A percentile compares a stretch with the other conserved stretches of the same genome.
phyloP scores from a whole-genome alignment of 2,329 filamentous ascomycete genomes.

The Cordyceps farinosa region DNA sequence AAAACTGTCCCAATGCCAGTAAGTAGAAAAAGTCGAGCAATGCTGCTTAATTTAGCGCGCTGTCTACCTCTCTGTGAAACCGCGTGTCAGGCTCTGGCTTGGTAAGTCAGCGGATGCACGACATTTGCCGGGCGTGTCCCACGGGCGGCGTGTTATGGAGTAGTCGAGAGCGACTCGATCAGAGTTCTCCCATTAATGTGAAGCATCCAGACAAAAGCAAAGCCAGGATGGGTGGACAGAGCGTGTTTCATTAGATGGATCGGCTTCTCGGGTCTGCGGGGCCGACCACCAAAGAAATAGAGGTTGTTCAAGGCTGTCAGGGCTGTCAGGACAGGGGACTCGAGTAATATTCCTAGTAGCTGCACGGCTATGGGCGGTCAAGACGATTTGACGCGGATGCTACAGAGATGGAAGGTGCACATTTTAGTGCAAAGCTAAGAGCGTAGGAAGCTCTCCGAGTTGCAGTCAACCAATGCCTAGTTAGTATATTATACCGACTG shows the following conservation, averaged over 20 bases:
- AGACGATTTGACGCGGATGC: neutral
- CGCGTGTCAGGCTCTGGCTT: neutral
- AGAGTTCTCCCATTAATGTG: neutral
- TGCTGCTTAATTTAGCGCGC: conserved; percentile 7
- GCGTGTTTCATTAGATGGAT: conserved; percentile 1
- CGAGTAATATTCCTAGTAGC: neutral
- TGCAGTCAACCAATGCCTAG: neutral
- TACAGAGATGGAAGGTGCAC: neutral
- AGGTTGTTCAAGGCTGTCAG: neutral
- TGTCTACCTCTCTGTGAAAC: neutral
- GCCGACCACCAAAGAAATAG: neutral
- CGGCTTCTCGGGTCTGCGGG: conserved; percentile 2
- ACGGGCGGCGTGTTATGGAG: neutral
- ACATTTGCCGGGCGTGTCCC: neutral
- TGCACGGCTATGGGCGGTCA: neutral
- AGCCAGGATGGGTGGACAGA: neutral
- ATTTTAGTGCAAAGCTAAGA: neutral
- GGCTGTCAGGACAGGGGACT: neutral
- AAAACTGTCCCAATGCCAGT: neutral
- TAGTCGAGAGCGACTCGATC: neutral
- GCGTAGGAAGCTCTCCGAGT: neutral
- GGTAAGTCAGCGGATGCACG: neutral
- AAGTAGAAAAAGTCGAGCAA: neutral
- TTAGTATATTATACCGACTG: neutral
- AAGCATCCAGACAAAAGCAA: neutral